These are phyloP conservation scores for Rhododendron henanense DNA, from an alignment of 148 eudicot genomes.

Conservation along the genomic window DNA sequence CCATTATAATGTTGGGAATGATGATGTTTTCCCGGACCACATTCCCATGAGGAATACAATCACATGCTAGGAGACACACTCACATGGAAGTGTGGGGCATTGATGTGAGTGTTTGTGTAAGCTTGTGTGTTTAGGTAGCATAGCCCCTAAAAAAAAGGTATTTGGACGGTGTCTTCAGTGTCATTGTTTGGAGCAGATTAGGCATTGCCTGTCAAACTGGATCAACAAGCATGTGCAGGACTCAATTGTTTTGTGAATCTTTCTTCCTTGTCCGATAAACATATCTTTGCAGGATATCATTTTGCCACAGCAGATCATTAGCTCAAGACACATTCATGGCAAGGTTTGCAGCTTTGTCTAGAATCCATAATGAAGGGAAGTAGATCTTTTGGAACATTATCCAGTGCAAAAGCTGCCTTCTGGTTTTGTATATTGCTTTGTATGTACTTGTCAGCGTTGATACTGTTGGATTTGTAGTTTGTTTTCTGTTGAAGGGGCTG, in stretches of 20 bases:
- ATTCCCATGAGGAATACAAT: background rate
- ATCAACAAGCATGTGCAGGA: background rate
- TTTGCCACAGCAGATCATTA: background rate
- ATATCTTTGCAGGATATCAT: background rate
- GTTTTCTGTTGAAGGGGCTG: background rate
- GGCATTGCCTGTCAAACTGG: background rate
- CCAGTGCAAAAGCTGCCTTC: background rate
- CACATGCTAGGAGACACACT: background rate
- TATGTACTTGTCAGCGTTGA: background rate
- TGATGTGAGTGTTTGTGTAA: background rate
- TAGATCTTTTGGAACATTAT: background rate
- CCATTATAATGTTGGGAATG: background rate
- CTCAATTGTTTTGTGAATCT: background rate
- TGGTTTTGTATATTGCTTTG: background rate
- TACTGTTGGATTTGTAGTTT: background rate
- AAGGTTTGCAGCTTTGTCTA: background rate
- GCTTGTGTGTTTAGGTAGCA: background rate
- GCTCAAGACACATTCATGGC: background rate
- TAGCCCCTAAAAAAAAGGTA: background rate
- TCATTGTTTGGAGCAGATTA: background rate
- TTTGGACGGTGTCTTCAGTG: background rate
- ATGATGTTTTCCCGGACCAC: background rate
- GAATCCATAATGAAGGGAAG: background rate
- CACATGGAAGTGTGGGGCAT: background rate
- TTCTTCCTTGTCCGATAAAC: background rate